These are phyloP conservation scores for Phytophthora crassamura DNA, from an alignment of 352 stramenopile species.

Conservation along the genomic window DNA sequence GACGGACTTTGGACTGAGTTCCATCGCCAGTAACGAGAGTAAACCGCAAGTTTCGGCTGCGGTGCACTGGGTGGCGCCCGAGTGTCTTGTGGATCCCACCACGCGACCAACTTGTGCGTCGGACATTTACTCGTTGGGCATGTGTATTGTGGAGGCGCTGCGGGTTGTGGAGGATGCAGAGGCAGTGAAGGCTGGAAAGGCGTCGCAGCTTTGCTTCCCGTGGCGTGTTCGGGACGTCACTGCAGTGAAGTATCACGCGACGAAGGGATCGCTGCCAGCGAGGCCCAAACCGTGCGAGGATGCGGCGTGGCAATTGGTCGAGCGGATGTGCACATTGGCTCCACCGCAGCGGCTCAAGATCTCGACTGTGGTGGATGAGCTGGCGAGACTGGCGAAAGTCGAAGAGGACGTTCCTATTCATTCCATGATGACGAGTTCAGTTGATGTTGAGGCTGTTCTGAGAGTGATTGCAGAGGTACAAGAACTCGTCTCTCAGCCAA, in stretches of 20 bases:
- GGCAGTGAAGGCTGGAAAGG: background rate
- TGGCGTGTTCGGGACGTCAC: background rate
- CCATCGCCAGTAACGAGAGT: background rate
- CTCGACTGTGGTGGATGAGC: background rate
- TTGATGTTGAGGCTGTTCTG: background rate
- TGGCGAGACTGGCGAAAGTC: background rate
- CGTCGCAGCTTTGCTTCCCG: background rate
- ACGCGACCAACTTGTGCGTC: background rate
- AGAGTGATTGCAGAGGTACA: background rate
- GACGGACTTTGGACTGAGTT: slow-evolving; percentile 25
- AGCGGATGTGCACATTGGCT: slow-evolving; percentile 5
- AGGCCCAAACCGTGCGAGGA: background rate
- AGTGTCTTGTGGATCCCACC: background rate
- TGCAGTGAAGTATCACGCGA: background rate
- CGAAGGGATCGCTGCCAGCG: background rate
- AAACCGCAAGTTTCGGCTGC: background rate
- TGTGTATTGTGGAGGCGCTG: slow-evolving; percentile 11
- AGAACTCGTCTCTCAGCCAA: background rate
- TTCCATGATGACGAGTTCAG: background rate
- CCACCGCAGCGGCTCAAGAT: background rate
- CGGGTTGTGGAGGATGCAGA: slow-evolving; percentile 2
- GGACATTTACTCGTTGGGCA: slow-evolving; percentile 4
- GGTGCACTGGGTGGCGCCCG: slow-evolving; percentile 1
- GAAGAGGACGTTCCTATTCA: background rate
- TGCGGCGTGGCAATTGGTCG: background rate